phyloP scores from a whole-genome alignment of 352 stramenopile species.

The Globisporangium viniferum region DNA sequence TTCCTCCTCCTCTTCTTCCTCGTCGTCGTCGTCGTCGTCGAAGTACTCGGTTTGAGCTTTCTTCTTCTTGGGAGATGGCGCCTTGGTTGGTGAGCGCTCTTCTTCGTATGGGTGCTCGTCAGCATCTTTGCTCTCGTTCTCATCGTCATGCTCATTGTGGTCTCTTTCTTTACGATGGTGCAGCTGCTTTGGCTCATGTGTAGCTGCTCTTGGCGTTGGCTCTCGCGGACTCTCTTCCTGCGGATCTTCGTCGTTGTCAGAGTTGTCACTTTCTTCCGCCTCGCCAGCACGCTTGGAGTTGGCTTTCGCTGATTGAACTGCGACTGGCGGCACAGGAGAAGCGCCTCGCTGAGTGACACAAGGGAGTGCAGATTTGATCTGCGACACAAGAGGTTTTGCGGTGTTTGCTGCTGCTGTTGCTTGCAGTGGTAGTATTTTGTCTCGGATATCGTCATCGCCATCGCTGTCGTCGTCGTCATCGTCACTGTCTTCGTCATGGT shows the following conservation, averaged over 20 bases:
- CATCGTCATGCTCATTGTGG: slow-evolving; percentile 7
- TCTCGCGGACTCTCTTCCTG: slow-evolving; percentile 44
- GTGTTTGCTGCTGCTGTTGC: slow-evolving; percentile 6
- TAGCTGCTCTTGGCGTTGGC: slow-evolving; percentile 7
- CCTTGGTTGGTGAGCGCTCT: background rate
- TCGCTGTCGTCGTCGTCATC: slow-evolving; percentile 9
- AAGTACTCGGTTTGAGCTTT: slow-evolving; percentile 47
- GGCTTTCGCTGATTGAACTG: background rate
- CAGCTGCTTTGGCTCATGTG: background rate
- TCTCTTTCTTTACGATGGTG: background rate
- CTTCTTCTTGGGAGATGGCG: background rate
- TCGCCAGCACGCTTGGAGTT: background rate
- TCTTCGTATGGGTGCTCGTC: background rate
- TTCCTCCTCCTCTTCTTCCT: slow-evolving; percentile 16
- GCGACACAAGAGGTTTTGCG: slow-evolving; percentile 45
- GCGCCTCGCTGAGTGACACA: slow-evolving; percentile 4
- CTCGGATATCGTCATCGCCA: slow-evolving; percentile 15
- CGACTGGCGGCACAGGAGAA: slow-evolving; percentile 15
- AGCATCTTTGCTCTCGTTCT: slow-evolving; percentile 19
- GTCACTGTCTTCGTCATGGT: background rate
- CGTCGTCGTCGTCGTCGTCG: slow-evolving; percentile 55
- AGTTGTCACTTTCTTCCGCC: slow-evolving; percentile 23
- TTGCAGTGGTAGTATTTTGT: background rate
- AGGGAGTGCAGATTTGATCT: slow-evolving; percentile 52
- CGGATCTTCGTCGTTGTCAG: slow-evolving; percentile 27